These are phyloP conservation scores for Thermomyces lanuginosus DNA, from an alignment of 2,329 filamentous ascomycete genomes.

Conservation along the genomic window DNA sequence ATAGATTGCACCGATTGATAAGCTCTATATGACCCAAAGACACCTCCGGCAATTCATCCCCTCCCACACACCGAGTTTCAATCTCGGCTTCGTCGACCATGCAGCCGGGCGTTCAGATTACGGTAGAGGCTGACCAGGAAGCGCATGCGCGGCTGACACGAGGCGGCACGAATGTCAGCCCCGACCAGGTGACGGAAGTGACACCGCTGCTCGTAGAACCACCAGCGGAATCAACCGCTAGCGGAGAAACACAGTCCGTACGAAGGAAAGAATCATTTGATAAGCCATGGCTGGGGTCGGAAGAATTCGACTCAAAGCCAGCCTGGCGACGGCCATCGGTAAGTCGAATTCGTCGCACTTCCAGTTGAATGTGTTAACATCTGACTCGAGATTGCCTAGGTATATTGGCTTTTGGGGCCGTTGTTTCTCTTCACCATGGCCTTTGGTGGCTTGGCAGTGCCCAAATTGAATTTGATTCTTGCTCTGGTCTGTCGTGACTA, in stretches of 20 bases:
- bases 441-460: constrained; percentile 71
- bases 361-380: not conserved
- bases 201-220: constrained; percentile 13
- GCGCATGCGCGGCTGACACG: constrained; percentile 10
- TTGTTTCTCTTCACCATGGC: constrained; percentile 71
- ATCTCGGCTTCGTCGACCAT: constrained; percentile 8
- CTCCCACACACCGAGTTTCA: not conserved
- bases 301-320: constrained; percentile 26
- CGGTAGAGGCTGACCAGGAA: constrained; percentile 18
- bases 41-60: too few species aligned
- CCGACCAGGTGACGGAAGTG: constrained; percentile 11
- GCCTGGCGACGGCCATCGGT: constrained; percentile 38
- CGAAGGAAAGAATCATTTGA: constrained; percentile 4
- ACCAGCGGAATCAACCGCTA: constrained; percentile 4
- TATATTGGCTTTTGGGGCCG: constrained; percentile 68
- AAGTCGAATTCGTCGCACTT: constrained; percentile 4
- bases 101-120: constrained; percentile 20
- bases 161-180: constrained; percentile 3
- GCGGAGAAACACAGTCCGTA: constrained; percentile 3
- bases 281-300: constrained; percentile 8
- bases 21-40: too few species aligned
- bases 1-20: too few species aligned
- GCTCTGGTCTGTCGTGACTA: constrained; percentile 71
- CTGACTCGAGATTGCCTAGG: constrained; percentile 28
- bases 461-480: constrained; percentile 74